Evolutionary conservation across 2,329 filamentous ascomycete genomes (phyloP).

Genomic region (Mariannaea elegans): DNA sequence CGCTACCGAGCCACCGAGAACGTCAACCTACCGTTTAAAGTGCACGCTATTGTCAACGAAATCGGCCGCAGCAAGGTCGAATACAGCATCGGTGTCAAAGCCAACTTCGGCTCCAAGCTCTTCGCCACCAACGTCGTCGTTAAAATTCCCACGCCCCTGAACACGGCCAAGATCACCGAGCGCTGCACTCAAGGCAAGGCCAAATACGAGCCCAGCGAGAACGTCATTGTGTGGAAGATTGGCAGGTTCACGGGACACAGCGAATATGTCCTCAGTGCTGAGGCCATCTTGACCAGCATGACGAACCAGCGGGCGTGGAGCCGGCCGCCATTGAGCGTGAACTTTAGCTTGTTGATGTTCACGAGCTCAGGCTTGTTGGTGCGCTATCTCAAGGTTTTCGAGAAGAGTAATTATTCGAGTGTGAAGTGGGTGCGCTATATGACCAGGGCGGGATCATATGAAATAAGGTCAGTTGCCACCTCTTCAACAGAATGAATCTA

Average conservation of each 20-base stretch:
- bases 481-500: no score
- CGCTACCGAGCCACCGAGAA: conserved; percentile 98
- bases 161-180: conserved; percentile 93
- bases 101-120: conserved; percentile 95
- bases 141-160: conserved; percentile 93
- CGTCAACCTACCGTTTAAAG: conserved; percentile 97
- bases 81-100: conserved; percentile 96
- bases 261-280: conserved; percentile 93
- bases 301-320: conserved; percentile 99
- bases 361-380: conserved; percentile 93
- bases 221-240: conserved; percentile 99
- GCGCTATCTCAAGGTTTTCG: conserved; percentile 96
- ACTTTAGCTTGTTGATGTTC: conserved; percentile 96
- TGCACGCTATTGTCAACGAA: conserved; percentile 98
- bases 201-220: conserved; percentile 97
- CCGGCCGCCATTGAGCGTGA: conserved; percentile 88
- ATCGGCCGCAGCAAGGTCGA: conserved; percentile 97
- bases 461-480: conserved; percentile 77
- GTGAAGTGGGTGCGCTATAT: conserved; percentile 99
- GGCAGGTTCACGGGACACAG: conserved; percentile 97
- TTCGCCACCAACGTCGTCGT: conserved; percentile 97
- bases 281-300: conserved; percentile 94
- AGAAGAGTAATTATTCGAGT: conserved; percentile 98
- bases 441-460: conserved; percentile 97
- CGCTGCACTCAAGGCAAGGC: conserved; percentile 95